Conservation (phyloP, 805 yeast species). For the Cyberlindnera galapagoensis region DNA sequence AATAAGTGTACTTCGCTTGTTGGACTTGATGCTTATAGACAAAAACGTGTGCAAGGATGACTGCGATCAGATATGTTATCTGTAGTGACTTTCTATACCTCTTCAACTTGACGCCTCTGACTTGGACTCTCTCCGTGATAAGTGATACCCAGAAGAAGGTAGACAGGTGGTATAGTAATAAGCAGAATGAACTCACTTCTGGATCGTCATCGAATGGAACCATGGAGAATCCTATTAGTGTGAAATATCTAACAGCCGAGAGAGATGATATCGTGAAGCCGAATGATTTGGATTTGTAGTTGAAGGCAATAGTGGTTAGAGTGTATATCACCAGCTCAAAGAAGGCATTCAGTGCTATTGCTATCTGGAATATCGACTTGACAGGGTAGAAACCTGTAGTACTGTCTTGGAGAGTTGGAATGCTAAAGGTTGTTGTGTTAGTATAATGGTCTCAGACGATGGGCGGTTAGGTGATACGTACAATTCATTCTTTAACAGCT, state of each 20-base stretch:
- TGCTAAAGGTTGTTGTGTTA: neutral
- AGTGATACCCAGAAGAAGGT: neutral
- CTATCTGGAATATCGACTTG: constrained; percentile 1
- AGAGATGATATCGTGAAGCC: neutral
- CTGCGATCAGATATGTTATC: neutral
- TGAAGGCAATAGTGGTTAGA: neutral
- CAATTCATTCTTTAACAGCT: constrained; percentile 1
- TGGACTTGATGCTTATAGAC: constrained; percentile 1
- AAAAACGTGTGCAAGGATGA: neutral
- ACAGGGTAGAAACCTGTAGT: constrained; percentile 1
- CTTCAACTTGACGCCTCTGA: neutral
- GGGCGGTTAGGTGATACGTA: neutral
- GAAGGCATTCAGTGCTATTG: neutral
- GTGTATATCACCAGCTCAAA: neutral
- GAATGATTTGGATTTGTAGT: neutral
- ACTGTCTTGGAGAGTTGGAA: constrained; percentile 1
- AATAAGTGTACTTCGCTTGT: constrained; percentile 1
- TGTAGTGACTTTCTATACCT: neutral
- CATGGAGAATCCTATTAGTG: neutral
- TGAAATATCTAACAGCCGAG: neutral
- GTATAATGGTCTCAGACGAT: neutral
- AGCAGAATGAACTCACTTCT: neutral
- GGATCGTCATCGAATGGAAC: constrained; percentile 1
- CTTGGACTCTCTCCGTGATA: neutral
- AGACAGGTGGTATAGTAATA: neutral